A percentile compares a stretch with the other conserved stretches of the same genome.
Evolutionary conservation across 1,284 basidiomycete species (phyloP).

Genomic region (Fomitopsis betulina): DNA sequence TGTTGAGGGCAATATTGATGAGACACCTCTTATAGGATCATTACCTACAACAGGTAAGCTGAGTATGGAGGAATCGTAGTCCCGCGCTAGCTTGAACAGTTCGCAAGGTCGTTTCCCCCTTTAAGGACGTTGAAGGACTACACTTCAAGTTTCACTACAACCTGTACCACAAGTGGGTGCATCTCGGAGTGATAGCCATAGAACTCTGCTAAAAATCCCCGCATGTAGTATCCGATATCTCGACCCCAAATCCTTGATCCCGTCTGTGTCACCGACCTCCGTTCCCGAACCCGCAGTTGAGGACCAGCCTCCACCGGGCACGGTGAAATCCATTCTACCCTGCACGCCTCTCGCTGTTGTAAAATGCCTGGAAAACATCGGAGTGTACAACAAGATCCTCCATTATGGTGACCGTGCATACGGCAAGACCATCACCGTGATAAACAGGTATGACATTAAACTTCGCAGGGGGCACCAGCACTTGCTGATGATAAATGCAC

Average conservation of each 20-base stretch:
- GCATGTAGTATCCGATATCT: slow-evolving; percentile 72
- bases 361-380: slow-evolving; percentile 87
- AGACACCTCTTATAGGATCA: slow-evolving; percentile 63
- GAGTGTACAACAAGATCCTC: slow-evolving; percentile 90
- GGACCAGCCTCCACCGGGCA: slow-evolving; percentile 72
- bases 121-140: slow-evolving; percentile 97
- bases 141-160: slow-evolving; percentile 97
- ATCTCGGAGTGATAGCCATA: neutral
- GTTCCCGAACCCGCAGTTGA: slow-evolving; percentile 35
- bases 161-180: slow-evolving; percentile 87
- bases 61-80: too few species aligned
- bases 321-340: slow-evolving; percentile 91
- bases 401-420: slow-evolving; percentile 94
- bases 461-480: neutral
- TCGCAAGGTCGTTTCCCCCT: slow-evolving; percentile 81
- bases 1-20: slow-evolving; percentile 7
- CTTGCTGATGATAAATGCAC: neutral
- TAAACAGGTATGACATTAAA: slow-evolving; percentile 70
- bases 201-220: slow-evolving; percentile 2
- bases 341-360: slow-evolving; percentile 97
- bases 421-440: slow-evolving; percentile 90
- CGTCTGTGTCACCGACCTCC: slow-evolving; percentile 37
- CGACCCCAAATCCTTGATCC: slow-evolving; percentile 56
- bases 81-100: neutral
- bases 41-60: slow-evolving; percentile 82